Evolutionary conservation across 73 alveolate genomes (phyloP).

Genomic region (Urostyla sp.): DNA sequence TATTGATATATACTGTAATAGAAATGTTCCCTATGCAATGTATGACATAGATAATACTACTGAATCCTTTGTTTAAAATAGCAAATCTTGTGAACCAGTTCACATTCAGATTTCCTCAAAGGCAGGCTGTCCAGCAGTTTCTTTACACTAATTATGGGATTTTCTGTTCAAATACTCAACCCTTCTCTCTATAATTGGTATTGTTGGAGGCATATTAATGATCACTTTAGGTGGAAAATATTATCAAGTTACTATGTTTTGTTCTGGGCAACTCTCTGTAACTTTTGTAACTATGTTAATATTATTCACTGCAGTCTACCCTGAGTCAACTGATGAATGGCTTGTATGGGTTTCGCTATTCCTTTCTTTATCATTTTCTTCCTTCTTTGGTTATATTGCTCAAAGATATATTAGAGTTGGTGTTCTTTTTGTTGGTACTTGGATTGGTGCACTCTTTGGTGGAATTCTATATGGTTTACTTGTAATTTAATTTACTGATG

Average conservation of each 20-base stretch:
- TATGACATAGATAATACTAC: slow-evolving; percentile 1
- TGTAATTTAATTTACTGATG: not conserved
- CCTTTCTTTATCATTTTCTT: not conserved
- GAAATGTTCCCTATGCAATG: not conserved
- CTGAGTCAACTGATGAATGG: slow-evolving; percentile 42
- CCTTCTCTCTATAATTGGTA: slow-evolving; percentile 8
- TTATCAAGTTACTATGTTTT: slow-evolving; percentile 27
- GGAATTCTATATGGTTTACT: slow-evolving; percentile 16
- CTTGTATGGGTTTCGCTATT: slow-evolving; percentile 31
- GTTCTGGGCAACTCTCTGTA: slow-evolving; percentile 3
- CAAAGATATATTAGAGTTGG: slow-evolving; percentile 34
- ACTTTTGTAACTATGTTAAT: slow-evolving; percentile 7
- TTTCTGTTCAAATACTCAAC: slow-evolving; percentile 27
- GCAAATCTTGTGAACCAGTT: slow-evolving; percentile 18
- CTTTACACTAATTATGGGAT: slow-evolving; percentile 27
- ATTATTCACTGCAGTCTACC: not conserved
- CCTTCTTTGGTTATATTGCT: slow-evolving; percentile 53
- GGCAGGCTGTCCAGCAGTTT: slow-evolving; percentile 41
- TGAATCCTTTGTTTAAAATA: not conserved
- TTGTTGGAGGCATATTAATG: slow-evolving; percentile 26
- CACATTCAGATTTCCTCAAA: slow-evolving; percentile 9
- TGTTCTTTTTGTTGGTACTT: slow-evolving; percentile 44
- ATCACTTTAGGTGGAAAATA: slow-evolving; percentile 55
- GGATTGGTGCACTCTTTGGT: slow-evolving; percentile 47
- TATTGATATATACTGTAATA: slow-evolving; percentile 25